Evolutionary conservation across 2,329 filamentous ascomycete species (phyloP).

Genomic region (Rosellinia necatrix): DNA sequence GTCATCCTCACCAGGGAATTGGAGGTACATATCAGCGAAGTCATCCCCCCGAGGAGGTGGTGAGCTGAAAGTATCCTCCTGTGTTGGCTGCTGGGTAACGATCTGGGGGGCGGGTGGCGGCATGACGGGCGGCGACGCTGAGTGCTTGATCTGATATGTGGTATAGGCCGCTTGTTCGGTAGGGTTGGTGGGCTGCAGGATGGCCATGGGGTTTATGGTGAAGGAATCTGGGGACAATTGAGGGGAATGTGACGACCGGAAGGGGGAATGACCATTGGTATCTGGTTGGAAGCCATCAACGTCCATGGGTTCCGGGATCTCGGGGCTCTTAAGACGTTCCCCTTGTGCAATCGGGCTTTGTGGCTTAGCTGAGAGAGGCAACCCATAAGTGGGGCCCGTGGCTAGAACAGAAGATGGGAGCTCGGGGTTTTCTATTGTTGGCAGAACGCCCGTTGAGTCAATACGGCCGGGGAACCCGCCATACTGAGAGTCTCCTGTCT

Average conservation of each 20-base stretch:
- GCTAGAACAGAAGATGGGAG: slow-evolving; percentile 38
- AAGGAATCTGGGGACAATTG: slow-evolving; percentile 36
- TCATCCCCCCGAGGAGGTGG: slow-evolving; percentile 23
- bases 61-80: slow-evolving; percentile 26
- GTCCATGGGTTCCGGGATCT: slow-evolving; percentile 43
- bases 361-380: slow-evolving; percentile 39
- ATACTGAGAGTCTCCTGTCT: slow-evolving; percentile 32
- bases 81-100: slow-evolving; percentile 29
- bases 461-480: slow-evolving; percentile 30
- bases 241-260: slow-evolving; percentile 39
- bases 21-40: slow-evolving; percentile 36
- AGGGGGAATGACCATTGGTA: slow-evolving; percentile 31
- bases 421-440: slow-evolving; percentile 38
- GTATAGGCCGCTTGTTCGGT: slow-evolving; percentile 41
- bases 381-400: slow-evolving; percentile 36
- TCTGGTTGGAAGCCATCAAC: slow-evolving; percentile 32
- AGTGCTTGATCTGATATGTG: slow-evolving; percentile 42
- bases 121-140: slow-evolving; percentile 38
- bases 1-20: slow-evolving; percentile 39
- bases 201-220: slow-evolving; percentile 40
- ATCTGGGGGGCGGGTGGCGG: slow-evolving; percentile 35
- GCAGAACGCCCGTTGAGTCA: slow-evolving; percentile 34
- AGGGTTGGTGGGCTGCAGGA: slow-evolving; percentile 41
- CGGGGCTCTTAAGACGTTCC: slow-evolving; percentile 42
- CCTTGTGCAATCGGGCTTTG: slow-evolving; percentile 34